Conservation (phyloP, 441 rosid species). For the Populus hybrid region DNA sequence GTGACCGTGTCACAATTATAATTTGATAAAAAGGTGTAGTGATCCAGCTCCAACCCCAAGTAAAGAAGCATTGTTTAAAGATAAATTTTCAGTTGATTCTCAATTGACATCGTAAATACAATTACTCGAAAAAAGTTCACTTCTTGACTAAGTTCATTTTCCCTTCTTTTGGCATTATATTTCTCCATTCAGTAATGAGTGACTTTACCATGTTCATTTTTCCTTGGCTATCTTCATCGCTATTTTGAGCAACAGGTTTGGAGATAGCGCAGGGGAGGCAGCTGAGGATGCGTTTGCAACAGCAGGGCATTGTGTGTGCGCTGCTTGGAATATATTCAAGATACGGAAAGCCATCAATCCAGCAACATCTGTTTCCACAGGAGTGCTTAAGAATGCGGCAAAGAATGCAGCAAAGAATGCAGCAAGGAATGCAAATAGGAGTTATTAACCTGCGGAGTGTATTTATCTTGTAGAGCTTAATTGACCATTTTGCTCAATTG, state of each 20-base stretch:
- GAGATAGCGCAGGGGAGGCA: slow-evolving; percentile 80
- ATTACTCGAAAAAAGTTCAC: background rate
- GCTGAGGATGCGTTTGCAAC: slow-evolving; percentile 65
- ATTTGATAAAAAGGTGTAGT: background rate
- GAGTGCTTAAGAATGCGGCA: slow-evolving; percentile 17
- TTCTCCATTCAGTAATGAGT: background rate
- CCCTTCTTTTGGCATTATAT: background rate
- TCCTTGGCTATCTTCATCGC: background rate
- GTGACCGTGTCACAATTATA: background rate
- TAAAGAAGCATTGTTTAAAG: too few relatives aligned
- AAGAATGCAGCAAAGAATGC: slow-evolving; percentile 31
- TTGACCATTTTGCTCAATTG: background rate
- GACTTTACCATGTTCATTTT: too few relatives aligned
- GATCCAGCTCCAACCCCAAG: too few relatives aligned
- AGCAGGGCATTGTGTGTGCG: slow-evolving; percentile 59
- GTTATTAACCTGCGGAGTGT: background rate
- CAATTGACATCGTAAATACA: too few relatives aligned
- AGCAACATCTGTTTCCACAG: slow-evolving; percentile 50
- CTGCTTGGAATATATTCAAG: slow-evolving; percentile 76
- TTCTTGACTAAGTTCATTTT: background rate
- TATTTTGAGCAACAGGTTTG: slow-evolving; percentile 41
- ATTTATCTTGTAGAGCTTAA: background rate
- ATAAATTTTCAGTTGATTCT: too few relatives aligned
- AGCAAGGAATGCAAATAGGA: background rate
- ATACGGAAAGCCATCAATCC: slow-evolving; percentile 70